Conservation (phyloP, 139 green algal species). For the Chlamydomonas applanata region DNA sequence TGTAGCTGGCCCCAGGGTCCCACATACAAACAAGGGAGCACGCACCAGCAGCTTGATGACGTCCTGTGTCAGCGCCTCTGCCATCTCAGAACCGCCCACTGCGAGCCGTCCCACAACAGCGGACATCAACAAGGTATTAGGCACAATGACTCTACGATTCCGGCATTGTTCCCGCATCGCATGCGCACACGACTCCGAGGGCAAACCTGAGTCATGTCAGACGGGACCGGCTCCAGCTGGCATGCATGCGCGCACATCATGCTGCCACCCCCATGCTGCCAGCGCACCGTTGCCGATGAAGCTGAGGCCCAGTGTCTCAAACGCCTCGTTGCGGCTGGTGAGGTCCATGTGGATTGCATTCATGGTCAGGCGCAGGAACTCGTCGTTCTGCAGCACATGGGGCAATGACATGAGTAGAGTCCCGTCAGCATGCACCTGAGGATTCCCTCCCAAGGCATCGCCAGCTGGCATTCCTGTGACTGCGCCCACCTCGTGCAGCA, state of each 20-base stretch:
- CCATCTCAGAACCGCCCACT: conserved; percentile 97
- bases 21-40: no score
- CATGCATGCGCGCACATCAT: not conserved
- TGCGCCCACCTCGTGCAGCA: conserved; percentile 83
- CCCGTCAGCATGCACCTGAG: not conserved
- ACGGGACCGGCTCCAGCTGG: no score
- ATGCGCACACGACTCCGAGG: not conserved
- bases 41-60: conserved; percentile 88
- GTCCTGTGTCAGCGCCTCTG: conserved; percentile 85
- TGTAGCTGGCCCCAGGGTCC: no score
- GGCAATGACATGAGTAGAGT: not conserved
- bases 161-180: not conserved
- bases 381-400: conserved; percentile 74
- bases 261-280: no score
- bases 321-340: conserved; percentile 88
- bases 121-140: not conserved
- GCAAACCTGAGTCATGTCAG: no score
- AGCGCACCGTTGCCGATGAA: conserved; percentile 85
- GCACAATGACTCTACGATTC: no score
- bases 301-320: conserved; percentile 91
- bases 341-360: conserved; percentile 95
- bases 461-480: not conserved
- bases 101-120: conserved; percentile 33
- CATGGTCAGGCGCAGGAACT: conserved; percentile 96
- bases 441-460: not conserved